Percentiles rank a stretch among this genome's conserved stretches.
Conservation (phyloP, 176 grass and related monocot species). For the Zea mays region DNA sequence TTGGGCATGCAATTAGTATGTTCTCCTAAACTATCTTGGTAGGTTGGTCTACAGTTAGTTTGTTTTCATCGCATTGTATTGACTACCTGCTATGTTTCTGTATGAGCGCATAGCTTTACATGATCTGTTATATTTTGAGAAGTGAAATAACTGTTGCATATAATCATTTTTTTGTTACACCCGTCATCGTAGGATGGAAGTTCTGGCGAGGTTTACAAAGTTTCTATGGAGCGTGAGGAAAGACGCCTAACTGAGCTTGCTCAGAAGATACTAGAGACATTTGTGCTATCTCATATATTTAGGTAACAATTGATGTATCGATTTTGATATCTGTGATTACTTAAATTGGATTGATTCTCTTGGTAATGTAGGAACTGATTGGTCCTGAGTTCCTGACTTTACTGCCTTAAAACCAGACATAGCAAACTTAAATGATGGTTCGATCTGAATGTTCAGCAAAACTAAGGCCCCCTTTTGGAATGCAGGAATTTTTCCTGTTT, state of each 20-base stretch:
- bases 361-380: not conserved
- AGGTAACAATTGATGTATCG: constrained; percentile 50
- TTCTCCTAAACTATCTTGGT: constrained; percentile 26
- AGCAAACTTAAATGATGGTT: not conserved
- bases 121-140: not conserved
- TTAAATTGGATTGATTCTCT: constrained; percentile 26
- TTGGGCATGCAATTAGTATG: not conserved
- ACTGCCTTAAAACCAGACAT: not conserved
- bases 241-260: constrained; percentile 87
- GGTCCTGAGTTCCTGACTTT: not conserved
- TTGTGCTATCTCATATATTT: constrained; percentile 88
- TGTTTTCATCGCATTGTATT: not conserved
- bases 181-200: constrained; percentile 65
- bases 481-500: no score
- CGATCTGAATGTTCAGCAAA: not conserved
- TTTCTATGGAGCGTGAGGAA: constrained; percentile 89
- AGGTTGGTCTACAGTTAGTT: not conserved
- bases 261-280: constrained; percentile 87
- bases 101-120: not conserved
- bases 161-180: constrained; percentile 31
- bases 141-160: constrained; percentile 27
- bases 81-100: constrained; percentile 8
- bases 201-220: constrained; percentile 82
- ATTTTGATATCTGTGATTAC: constrained; percentile 25
- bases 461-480: no score